Conservation (phyloP, 441 rosid genomes). For the Populus hybrid region DNA sequence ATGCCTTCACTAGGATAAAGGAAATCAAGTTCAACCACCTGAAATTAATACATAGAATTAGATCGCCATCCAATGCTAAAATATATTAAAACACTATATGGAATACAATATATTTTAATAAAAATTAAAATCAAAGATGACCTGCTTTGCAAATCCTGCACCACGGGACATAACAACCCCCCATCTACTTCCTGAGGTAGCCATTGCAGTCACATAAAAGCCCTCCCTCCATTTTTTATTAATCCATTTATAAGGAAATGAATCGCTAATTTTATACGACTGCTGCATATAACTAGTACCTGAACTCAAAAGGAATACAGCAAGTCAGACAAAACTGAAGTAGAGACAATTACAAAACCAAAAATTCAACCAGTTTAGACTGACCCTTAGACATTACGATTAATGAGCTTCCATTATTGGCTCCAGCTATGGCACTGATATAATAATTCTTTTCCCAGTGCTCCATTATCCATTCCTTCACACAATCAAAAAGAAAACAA, state of each 20-base stretch:
- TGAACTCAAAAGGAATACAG: slow-evolving; percentile 18
- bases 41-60: slow-evolving; percentile 12
- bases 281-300: slow-evolving; percentile 70
- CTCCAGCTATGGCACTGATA: slow-evolving; percentile 67
- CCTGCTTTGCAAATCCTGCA: slow-evolving; percentile 66
- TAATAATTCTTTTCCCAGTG: slow-evolving; percentile 80
- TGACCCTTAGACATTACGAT: slow-evolving; percentile 79
- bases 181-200: slow-evolving; percentile 74
- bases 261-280: slow-evolving; percentile 77
- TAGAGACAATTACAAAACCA: not conserved
- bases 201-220: slow-evolving; percentile 71
- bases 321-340: not conserved
- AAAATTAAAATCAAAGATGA: slow-evolving; percentile 5
- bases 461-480: slow-evolving; percentile 85
- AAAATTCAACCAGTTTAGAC: slow-evolving; percentile 10
- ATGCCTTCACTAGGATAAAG: slow-evolving; percentile 53
- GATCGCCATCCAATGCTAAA: not conserved
- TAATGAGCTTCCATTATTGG: slow-evolving; percentile 63
- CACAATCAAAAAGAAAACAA: slow-evolving; percentile 23
- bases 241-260: slow-evolving; percentile 81
- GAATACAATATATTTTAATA: not conserved
- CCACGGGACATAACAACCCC: slow-evolving; percentile 79
- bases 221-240: slow-evolving; percentile 85
- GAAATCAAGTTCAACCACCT: not conserved
- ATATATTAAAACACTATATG: too few species aligned